These are phyloP conservation scores for Trichomonascus vanleenenianus DNA, from an alignment of 805 yeast species.

Conservation along the genomic window DNA sequence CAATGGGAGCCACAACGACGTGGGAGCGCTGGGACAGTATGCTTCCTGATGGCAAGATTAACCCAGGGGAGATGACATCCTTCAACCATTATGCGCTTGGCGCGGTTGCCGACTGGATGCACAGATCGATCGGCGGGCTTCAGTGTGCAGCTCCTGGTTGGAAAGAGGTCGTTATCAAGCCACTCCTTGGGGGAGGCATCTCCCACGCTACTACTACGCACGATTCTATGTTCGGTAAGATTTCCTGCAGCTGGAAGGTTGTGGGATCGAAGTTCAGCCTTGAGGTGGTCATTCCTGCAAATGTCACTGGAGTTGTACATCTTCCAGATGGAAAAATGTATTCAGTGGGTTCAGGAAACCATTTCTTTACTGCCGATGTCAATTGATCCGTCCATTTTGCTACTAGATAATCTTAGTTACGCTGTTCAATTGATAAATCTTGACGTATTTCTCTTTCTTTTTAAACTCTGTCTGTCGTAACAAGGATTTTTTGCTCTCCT, in stretches of 20 bases:
- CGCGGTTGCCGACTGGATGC: slow-evolving; percentile 20
- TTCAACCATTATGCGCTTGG: slow-evolving; percentile 25
- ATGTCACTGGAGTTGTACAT: slow-evolving; percentile 1
- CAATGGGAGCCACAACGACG: slow-evolving; percentile 26
- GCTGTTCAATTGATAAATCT: no score
- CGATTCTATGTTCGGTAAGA: slow-evolving; percentile 4
- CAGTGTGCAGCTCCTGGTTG: slow-evolving; percentile 16
- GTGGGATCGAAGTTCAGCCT: not conserved
- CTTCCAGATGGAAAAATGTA: slow-evolving; percentile 5
- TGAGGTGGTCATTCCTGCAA: slow-evolving; percentile 3
- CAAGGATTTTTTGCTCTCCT: no score
- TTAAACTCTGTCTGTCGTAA: no score
- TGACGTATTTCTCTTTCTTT: no score
- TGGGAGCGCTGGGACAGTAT: slow-evolving; percentile 29
- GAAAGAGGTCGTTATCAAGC: slow-evolving; percentile 13
- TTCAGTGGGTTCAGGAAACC: slow-evolving; percentile 2
- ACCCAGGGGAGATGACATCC: slow-evolving; percentile 27
- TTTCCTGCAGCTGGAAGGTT: slow-evolving; percentile 4
- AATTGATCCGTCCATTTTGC: not conserved
- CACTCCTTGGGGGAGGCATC: slow-evolving; percentile 8
- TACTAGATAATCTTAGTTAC: no score
- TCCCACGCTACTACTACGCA: slow-evolving; percentile 3
- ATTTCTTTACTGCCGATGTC: not conserved
- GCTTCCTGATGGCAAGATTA: slow-evolving; percentile 23
- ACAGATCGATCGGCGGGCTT: slow-evolving; percentile 18